These are phyloP conservation scores for Claviceps capensis DNA, from an alignment of 2,329 filamentous ascomycete genomes.

Conservation along the genomic window DNA sequence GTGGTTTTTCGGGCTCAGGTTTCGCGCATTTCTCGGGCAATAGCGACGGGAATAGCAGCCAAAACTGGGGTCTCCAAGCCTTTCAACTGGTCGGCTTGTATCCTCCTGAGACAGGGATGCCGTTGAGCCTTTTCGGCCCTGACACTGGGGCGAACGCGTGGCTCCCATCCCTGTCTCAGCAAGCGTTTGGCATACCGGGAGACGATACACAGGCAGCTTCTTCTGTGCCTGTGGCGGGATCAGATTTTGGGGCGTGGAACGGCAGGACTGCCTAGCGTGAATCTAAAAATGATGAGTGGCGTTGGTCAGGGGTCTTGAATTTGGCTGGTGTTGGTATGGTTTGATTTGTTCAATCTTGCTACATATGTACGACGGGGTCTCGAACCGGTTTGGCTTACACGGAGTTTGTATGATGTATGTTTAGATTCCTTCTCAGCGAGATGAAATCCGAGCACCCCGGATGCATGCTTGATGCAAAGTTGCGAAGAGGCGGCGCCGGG, in stretches of 20 bases:
- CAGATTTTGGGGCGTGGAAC: neutral
- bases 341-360: neutral
- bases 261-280: neutral
- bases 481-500: too few species aligned
- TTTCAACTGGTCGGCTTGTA: neutral
- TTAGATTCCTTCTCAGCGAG: too few species aligned
- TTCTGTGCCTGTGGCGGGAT: slow-evolving; percentile 1
- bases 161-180: neutral
- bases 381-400: too few species aligned
- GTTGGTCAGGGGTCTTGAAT: neutral
- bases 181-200: neutral
- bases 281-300: neutral
- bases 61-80: neutral
- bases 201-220: neutral
- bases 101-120: neutral
- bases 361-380: neutral
- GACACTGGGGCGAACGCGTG: neutral
- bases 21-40: neutral
- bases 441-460: neutral
- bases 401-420: too few species aligned
- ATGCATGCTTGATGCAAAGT: too few species aligned
- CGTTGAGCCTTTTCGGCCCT: neutral
- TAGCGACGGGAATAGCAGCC: neutral
- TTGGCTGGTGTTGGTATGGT: neutral
- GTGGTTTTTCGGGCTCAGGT: neutral